Base-by-base conservation (phyloP, 495 filamentous ascomycete species). In the Talaromyces stipitatus region DNA sequence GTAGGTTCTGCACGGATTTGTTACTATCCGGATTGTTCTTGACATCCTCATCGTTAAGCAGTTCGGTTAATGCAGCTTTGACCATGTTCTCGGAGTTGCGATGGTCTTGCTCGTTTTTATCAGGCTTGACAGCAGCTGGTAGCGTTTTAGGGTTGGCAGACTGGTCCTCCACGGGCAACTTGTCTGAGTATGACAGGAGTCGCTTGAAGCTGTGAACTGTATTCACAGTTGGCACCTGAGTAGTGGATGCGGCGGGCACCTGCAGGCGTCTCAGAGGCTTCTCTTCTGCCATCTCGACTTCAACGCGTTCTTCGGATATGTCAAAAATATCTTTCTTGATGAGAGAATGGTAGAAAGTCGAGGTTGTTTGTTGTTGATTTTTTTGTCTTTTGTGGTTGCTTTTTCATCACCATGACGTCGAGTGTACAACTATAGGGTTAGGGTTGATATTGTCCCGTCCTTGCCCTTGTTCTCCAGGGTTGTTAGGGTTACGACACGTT, bases 21-120 rank as follows among this genome's bases (percentile, higher is more conserved):
- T 51, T 51, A 5, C 24, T 26, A 0, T 12, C 48, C 30, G 48
- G 48, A 12, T 51, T 51, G 4, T 30, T 51, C 9, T 51, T 51
- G 48, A 51, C 48, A 10, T 51, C 48, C 5, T 28, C 48, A 28
- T 51, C 48, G 27, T 51, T 51, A 14, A 51, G 48, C 9, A 51
- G 27, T 18, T 51, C 48, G 14, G 48, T 51, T 3, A 51, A 20
- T 18, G 48, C 48, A 7, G 24, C 24, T 30, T 51, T 51, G 22
- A 51, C 48, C 48, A 51, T 51, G 22, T 51, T 51, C 27, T 51
- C 48, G 11, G 48, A 30, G 48, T 14, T 51, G 27, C 27, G 48
- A 51, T 51, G 48, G 26, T 20, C 27, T 28, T 28, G 12, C n/a
- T 51, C 27, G 6, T 30, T 30, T 9, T 29, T 51, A 2, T 20